These are phyloP conservation scores for Chernovozyma aurita DNA, from an alignment of 1,139 yeast genomes.

Conservation along the genomic window DNA sequence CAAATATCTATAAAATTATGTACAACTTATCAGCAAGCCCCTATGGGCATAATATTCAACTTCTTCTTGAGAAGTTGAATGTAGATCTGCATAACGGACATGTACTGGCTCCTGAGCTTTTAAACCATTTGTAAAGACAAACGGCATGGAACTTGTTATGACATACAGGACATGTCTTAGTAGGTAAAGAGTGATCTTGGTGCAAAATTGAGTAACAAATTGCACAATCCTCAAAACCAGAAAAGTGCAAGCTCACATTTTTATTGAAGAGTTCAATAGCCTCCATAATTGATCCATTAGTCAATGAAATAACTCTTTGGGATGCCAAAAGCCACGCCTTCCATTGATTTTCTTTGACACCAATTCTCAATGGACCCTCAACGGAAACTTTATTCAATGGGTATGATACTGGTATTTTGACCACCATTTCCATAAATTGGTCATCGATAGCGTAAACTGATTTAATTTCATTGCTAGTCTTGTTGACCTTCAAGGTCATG, in stretches of 20 bases:
- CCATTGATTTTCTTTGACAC: constrained; percentile 92
- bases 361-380: constrained; percentile 75
- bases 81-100: constrained; percentile 92
- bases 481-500: constrained; percentile 53
- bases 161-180: constrained; percentile 85
- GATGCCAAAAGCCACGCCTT: constrained; percentile 93
- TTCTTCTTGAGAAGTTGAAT: constrained; percentile 43
- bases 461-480: constrained; percentile 62
- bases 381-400: constrained; percentile 74
- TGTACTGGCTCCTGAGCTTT: constrained; percentile 84
- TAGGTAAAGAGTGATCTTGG: constrained; percentile 87
- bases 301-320: constrained; percentile 69
- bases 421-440: constrained; percentile 76
- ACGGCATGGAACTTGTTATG: constrained; percentile 95
- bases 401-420: constrained; percentile 64
- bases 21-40: too few relatives aligned
- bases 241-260: constrained; percentile 78
- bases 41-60: background rate
- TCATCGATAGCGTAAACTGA: constrained; percentile 81
- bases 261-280: constrained; percentile 78
- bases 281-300: constrained; percentile 77
- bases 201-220: constrained; percentile 90
- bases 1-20: background rate
- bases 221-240: constrained; percentile 95
- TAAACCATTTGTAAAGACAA: constrained; percentile 95